Percentiles rank a stretch among this genome's conserved stretches.
Conservation (phyloP, 1,284 basidiomycete species). For the Lentinula novae-zelandiae region DNA sequence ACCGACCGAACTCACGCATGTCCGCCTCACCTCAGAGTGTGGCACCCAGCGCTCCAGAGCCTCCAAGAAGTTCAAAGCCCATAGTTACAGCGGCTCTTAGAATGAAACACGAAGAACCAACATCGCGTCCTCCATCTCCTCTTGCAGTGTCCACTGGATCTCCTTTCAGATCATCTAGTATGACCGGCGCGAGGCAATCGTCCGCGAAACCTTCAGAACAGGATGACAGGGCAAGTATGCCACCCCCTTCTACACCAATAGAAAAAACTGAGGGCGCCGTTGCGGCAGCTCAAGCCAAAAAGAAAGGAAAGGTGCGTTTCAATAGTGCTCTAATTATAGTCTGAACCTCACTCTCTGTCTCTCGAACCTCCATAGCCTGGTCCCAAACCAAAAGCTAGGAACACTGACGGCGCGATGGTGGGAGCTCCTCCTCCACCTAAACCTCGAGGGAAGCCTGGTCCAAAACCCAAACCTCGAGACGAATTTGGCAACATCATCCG, state of each 20-base stretch:
- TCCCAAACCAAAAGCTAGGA: conserved; percentile 37
- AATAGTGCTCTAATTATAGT: not conserved
- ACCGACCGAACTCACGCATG: conserved; percentile 26
- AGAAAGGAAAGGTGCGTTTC: conserved; percentile 48
- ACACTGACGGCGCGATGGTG: conserved; percentile 28
- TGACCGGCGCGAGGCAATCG: conserved; percentile 10
- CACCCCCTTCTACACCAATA: conserved; percentile 42
- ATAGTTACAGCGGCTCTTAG: not conserved
- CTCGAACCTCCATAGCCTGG: conserved; percentile 26
- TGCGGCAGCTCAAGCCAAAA: conserved; percentile 32
- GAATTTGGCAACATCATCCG: conserved; percentile 15
- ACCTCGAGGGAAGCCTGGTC: conserved; percentile 35
- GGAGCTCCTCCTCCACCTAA: conserved; percentile 24
- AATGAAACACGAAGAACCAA: not conserved
- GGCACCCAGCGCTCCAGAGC: not conserved
- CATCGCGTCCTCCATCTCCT: not conserved
- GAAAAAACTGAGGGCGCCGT: conserved; percentile 22
- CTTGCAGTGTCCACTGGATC: conserved; percentile 18
- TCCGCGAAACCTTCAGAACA: conserved; percentile 23
- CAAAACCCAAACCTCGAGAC: conserved; percentile 31
- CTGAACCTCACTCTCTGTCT: not conserved
- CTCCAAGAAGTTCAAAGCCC: not conserved
- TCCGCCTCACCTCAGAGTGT: conserved; percentile 2
- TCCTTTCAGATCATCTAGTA: conserved; percentile 17
- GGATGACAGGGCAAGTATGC: conserved; percentile 54